Conservation (phyloP, 2,329 filamentous ascomycete genomes). For the Laburnicola sp. region DNA sequence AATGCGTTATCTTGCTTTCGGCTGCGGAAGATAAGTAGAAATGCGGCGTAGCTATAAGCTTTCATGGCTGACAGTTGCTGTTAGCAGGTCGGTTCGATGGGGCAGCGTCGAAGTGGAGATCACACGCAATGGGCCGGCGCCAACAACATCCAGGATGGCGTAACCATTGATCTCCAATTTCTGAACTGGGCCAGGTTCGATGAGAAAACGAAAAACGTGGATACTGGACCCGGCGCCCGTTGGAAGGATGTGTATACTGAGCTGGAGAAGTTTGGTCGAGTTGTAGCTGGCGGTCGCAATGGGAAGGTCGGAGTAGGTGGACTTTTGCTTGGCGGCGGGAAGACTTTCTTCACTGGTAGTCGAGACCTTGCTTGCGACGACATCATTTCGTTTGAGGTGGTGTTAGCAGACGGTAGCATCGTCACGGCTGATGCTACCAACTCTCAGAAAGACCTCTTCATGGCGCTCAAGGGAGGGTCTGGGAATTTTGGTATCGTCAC, state of each 20-base stretch:
- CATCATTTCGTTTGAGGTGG: constrained; percentile 36
- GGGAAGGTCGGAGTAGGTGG: constrained; percentile 32
- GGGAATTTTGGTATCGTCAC: constrained; percentile 45
- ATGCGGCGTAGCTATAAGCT: no score
- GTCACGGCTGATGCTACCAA: constrained; percentile 24
- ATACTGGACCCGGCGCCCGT: constrained; percentile 28
- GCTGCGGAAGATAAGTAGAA: no score
- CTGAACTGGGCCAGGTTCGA: constrained; percentile 26
- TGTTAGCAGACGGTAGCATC: constrained; percentile 37
- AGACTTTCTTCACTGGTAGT: constrained; percentile 33
- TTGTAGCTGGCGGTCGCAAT: constrained; percentile 29
- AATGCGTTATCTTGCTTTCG: no score
- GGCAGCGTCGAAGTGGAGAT: no score
- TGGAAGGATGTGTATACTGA: constrained; percentile 32
- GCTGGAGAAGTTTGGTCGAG: constrained; percentile 27
- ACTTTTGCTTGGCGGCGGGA: constrained; percentile 32
- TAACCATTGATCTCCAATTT: constrained; percentile 31
- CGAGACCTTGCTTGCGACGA: constrained; percentile 39
- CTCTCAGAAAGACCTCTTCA: constrained; percentile 31
- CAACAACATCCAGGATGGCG: constrained; percentile 33
- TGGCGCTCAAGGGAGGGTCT: constrained; percentile 38
- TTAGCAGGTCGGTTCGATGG: no score
- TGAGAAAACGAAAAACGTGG: constrained; percentile 17
- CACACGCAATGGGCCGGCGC: no score
- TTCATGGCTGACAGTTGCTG: no score